Evolutionary conservation across 768 basidiomycete genomes (phyloP).

Genomic region (Kwoniella dendrophila): DNA sequence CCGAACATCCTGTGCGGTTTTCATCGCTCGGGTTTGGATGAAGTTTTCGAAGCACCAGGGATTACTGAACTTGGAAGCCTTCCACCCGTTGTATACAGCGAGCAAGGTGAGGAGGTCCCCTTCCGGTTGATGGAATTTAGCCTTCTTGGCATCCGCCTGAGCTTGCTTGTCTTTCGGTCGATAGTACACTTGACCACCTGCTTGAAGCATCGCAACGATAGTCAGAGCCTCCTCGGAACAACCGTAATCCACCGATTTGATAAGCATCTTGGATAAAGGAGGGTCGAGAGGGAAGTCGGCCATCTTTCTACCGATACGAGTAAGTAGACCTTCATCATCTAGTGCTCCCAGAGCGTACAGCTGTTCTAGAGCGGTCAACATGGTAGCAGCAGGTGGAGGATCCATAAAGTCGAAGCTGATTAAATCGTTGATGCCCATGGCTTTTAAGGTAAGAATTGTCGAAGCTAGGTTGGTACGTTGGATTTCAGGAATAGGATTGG

Average conservation of each 20-base stretch:
- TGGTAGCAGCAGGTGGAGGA: slow-evolving; percentile 92
- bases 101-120: slow-evolving; percentile 72
- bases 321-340: slow-evolving; percentile 94
- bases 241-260: slow-evolving; percentile 93
- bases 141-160: slow-evolving; percentile 98
- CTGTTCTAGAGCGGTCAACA: slow-evolving; percentile 92
- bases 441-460: slow-evolving; percentile 93
- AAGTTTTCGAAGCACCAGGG: slow-evolving; percentile 99
- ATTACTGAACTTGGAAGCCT: slow-evolving; percentile 90
- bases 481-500: slow-evolving; percentile 96
- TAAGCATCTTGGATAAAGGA: slow-evolving; percentile 93
- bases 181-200: slow-evolving; percentile 89
- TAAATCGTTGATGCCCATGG: slow-evolving; percentile 98
- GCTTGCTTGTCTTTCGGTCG: slow-evolving; percentile 99
- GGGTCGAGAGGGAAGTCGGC: slow-evolving; percentile 99
- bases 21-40: slow-evolving; percentile 96
- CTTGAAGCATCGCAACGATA: slow-evolving; percentile 95
- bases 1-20: slow-evolving; percentile 93
- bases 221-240: slow-evolving; percentile 98
- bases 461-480: slow-evolving; percentile 83
- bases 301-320: slow-evolving; percentile 95
- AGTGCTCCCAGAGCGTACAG: slow-evolving; percentile 93
- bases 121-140: slow-evolving; percentile 97
- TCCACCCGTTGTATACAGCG: slow-evolving; percentile 99
- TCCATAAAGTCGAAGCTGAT: slow-evolving; percentile 99